Percentiles rank a stretch among this genome's conserved stretches.
These are phyloP conservation scores for Hysterium pulicare DNA, from an alignment of 2,329 filamentous ascomycete genomes.

Conservation along the genomic window DNA sequence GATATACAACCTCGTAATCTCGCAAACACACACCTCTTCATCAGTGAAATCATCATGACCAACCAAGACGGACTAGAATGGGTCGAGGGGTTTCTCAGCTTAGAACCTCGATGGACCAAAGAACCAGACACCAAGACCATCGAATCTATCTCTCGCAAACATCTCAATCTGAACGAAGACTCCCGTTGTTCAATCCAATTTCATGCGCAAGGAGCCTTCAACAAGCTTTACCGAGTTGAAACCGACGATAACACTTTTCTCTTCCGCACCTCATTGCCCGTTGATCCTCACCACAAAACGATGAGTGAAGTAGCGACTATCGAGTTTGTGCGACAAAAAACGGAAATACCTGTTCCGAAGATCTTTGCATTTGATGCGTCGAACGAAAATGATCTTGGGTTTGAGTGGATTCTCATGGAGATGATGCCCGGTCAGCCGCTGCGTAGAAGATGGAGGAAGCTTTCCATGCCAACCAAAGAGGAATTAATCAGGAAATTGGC, in stretches of 20 bases:
- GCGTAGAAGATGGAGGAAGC: not conserved
- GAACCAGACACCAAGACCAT: not conserved
- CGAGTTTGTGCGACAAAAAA: slow-evolving; percentile 26
- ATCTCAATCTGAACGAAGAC: not conserved
- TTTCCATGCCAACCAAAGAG: not conserved
- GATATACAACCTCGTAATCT: too few species aligned
- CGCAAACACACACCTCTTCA: too few species aligned
- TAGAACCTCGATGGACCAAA: not conserved
- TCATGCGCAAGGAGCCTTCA: not conserved
- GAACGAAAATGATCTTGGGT: slow-evolving; percentile 34
- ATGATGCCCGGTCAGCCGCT: not conserved
- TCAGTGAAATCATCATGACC: too few species aligned
- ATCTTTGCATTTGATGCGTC: slow-evolving; percentile 34
- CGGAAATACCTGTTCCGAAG: slow-evolving; percentile 32
- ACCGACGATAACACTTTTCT: slow-evolving; percentile 13
- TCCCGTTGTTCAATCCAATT: not conserved
- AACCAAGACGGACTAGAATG: not conserved
- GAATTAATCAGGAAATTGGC: not conserved
- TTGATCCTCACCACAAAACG: slow-evolving; percentile 37
- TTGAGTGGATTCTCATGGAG: slow-evolving; percentile 43
- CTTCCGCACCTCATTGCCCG: slow-evolving; percentile 37
- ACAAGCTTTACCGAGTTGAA: not conserved
- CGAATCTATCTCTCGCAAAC: not conserved
- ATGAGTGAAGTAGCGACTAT: slow-evolving; percentile 41
- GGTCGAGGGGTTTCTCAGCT: not conserved